These are phyloP conservation scores for Populus nigra DNA, from an alignment of 345 rosid species.

Conservation along the genomic window DNA sequence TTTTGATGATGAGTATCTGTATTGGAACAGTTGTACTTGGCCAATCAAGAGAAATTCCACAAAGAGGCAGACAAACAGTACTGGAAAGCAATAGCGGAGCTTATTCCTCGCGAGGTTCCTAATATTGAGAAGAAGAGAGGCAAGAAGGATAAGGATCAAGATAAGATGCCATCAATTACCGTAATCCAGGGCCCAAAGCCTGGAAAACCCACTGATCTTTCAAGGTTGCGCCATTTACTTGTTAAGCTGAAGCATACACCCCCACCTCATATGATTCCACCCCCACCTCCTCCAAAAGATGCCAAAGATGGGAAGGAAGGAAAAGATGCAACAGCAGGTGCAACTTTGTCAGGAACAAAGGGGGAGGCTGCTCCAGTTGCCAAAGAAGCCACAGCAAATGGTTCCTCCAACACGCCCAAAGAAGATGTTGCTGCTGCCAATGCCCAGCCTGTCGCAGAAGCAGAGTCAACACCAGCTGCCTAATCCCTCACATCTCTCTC, in stretches of 20 bases:
- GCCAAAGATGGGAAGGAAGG: slow-evolving; percentile 30
- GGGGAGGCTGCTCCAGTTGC: slow-evolving; percentile 19
- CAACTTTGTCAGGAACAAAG: slow-evolving; percentile 25
- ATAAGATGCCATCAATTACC: slow-evolving; percentile 29
- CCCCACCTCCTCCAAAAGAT: slow-evolving; percentile 35
- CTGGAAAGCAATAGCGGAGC: slow-evolving; percentile 36
- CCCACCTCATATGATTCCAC: slow-evolving; percentile 38
- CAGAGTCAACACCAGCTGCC: slow-evolving; percentile 34
- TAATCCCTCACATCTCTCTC: slow-evolving; percentile 13
- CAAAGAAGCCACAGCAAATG: slow-evolving; percentile 29
- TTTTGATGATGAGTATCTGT: not conserved
- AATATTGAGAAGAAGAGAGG: slow-evolving; percentile 39
- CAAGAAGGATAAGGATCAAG: slow-evolving; percentile 37
- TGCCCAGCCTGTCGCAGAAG: slow-evolving; percentile 31
- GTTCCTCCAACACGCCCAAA: slow-evolving; percentile 23
- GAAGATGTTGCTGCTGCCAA: slow-evolving; percentile 26
- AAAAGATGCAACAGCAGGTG: slow-evolving; percentile 15
- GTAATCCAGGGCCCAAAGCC: slow-evolving; percentile 37
- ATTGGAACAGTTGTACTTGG: slow-evolving; percentile 20
- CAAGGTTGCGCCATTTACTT: slow-evolving; percentile 35
- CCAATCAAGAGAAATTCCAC: slow-evolving; percentile 35
- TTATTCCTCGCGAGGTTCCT: slow-evolving; percentile 31
- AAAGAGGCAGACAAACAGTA: slow-evolving; percentile 37
- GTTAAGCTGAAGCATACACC: slow-evolving; percentile 36
- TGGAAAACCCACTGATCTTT: slow-evolving; percentile 36